Evolutionary conservation across 768 basidiomycete species (phyloP).

Genomic region (Cystobasidium tubakii): DNA sequence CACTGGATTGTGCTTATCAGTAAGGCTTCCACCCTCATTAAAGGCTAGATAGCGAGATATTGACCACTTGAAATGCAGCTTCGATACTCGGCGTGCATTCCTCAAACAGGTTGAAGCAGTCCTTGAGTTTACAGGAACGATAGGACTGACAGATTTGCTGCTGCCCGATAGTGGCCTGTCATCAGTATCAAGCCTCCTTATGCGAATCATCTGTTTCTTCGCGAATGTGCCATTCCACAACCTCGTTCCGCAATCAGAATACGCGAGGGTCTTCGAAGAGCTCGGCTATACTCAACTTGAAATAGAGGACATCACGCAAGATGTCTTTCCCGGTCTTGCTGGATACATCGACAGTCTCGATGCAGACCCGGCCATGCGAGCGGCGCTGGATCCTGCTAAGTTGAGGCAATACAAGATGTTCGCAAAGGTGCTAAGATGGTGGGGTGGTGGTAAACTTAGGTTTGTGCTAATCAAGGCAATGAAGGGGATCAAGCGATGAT

Average conservation of each 20-base stretch:
- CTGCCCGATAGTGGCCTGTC: constrained; percentile 51
- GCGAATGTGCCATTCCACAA: constrained; percentile 56
- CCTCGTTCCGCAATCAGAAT: constrained; percentile 54
- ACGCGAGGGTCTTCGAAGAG: constrained; percentile 52
- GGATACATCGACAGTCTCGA: constrained; percentile 51
- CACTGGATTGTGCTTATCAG: constrained; percentile 67
- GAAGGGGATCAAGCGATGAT: background rate
- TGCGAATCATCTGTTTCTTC: constrained; percentile 48
- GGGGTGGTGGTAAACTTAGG: background rate
- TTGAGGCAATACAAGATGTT: constrained; percentile 15
- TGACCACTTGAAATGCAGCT: too few relatives aligned
- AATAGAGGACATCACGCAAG: constrained; percentile 58
- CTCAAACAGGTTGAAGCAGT: constrained; percentile 55
- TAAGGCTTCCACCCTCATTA: constrained; percentile 5
- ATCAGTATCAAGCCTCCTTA: constrained; percentile 37
- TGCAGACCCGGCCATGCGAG: background rate
- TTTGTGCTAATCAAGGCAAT: constrained; percentile 33
- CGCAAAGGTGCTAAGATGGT: constrained; percentile 23
- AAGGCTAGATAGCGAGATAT: too few relatives aligned
- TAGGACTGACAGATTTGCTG: constrained; percentile 60
- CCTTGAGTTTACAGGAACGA: constrained; percentile 55
- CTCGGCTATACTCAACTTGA: constrained; percentile 58
- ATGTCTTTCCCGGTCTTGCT: constrained; percentile 61
- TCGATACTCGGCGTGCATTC: constrained; percentile 56
- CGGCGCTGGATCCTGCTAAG: constrained; percentile 11